Evolutionary conservation across 2,329 filamentous ascomycete genomes (phyloP).

Genomic region (Penicillium capsulatum): DNA sequence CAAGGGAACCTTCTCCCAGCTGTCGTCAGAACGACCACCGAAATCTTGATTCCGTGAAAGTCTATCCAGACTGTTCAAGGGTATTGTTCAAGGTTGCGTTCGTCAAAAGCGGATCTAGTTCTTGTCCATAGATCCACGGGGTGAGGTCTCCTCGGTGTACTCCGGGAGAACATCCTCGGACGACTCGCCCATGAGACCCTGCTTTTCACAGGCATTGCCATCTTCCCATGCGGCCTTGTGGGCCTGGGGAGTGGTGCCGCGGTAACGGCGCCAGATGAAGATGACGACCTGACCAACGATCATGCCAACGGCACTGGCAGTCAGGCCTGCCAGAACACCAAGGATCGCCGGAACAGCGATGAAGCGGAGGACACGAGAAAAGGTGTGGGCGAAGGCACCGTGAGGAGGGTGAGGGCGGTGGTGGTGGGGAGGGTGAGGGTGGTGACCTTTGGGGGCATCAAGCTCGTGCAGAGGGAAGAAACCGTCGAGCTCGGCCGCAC

Average conservation of each 20-base stretch:
- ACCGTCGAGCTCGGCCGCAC: not conserved
- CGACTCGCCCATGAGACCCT: slow-evolving; percentile 35
- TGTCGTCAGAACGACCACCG: too few species aligned
- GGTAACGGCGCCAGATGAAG: slow-evolving; percentile 44
- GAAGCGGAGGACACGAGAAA: slow-evolving; percentile 41
- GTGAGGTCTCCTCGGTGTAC: slow-evolving; percentile 34
- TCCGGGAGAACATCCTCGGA: slow-evolving; percentile 35
- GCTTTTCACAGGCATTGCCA: slow-evolving; percentile 42
- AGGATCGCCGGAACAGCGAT: slow-evolving; percentile 46
- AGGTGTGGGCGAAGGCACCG: slow-evolving; percentile 37
- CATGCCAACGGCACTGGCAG: slow-evolving; percentile 46
- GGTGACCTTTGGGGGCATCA: slow-evolving; percentile 3
- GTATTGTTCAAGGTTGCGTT: too few species aligned
- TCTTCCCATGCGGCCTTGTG: slow-evolving; percentile 30
- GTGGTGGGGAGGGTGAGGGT: slow-evolving; percentile 4
- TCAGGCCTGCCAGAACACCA: slow-evolving; percentile 44
- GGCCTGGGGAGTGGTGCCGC: slow-evolving; percentile 28
- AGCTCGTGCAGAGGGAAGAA: slow-evolving; percentile 5
- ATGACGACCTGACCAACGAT: slow-evolving; percentile 46
- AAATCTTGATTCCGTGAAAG: too few species aligned
- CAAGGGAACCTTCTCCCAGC: too few species aligned
- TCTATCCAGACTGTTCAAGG: too few species aligned
- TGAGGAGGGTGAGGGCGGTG: slow-evolving; percentile 13
- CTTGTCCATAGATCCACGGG: slow-evolving; percentile 28
- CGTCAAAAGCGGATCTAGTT: slow-evolving; percentile 25